These are phyloP conservation scores for Amborella trichopoda DNA, from an alignment of 164 flowering plant species.

Conservation along the genomic window DNA sequence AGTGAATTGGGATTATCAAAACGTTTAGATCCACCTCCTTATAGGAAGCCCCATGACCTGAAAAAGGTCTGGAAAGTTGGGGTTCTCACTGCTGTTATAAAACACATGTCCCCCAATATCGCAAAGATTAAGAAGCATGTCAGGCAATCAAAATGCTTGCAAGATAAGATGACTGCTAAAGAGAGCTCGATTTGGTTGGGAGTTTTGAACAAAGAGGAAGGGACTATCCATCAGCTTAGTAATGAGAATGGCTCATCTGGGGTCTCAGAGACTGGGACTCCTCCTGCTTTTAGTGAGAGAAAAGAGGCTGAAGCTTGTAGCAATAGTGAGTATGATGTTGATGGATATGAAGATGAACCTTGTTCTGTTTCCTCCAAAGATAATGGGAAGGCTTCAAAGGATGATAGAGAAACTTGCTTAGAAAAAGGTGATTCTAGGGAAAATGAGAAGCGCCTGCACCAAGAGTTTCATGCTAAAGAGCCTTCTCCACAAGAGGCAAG, in stretches of 20 bases:
- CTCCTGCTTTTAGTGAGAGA: conserved; percentile 19
- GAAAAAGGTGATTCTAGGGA: conserved; percentile 1
- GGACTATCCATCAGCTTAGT: conserved; percentile 35
- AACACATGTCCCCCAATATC: conserved; percentile 90
- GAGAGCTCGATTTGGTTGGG: conserved; percentile 77
- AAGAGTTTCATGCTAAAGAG: conserved; percentile 1
- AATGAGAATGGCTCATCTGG: conserved; percentile 48
- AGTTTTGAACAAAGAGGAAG: conserved; percentile 56
- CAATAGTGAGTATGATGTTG: conserved; percentile 65
- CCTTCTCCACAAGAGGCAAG: conserved; percentile 8
- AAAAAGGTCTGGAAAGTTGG: conserved; percentile 40
- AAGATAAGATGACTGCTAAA: conserved; percentile 82
- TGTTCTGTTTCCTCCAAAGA: conserved; percentile 59
- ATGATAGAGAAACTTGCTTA: conserved; percentile 14
- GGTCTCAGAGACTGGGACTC: conserved; percentile 39
- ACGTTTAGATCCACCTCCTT: conserved; percentile 22
- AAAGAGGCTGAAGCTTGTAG: conserved; percentile 30
- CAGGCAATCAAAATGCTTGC: conserved; percentile 64
- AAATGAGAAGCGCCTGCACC: background rate
- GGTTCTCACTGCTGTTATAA: conserved; percentile 62
- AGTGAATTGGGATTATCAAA: conserved; percentile 14
- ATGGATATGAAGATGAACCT: conserved; percentile 33
- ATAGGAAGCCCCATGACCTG: conserved; percentile 36
- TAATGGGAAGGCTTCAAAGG: conserved; percentile 23
- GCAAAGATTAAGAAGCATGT: conserved; percentile 67